Evolutionary conservation across 2,329 filamentous ascomycete species (phyloP).

Genomic region (Epichloe uncinata): DNA sequence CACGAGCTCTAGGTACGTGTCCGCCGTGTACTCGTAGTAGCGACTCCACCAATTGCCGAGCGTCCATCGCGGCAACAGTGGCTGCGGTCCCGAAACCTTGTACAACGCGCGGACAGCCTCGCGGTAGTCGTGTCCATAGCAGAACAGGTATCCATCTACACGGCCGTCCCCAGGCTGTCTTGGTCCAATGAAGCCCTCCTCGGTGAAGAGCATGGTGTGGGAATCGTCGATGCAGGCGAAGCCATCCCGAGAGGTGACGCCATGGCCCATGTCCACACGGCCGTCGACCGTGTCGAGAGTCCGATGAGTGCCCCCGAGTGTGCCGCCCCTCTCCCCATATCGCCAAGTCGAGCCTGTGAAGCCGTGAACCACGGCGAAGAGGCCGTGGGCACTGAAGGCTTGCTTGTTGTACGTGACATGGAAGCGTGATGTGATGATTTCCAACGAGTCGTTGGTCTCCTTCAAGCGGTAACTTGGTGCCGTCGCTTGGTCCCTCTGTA

Average conservation of each 20-base stretch:
- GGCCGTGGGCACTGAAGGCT: conserved; percentile 35
- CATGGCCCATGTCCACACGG: conserved; percentile 32
- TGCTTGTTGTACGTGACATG: conserved; percentile 46
- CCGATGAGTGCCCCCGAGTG: conserved; percentile 34
- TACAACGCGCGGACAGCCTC: conserved; percentile 41
- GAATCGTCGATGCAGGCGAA: conserved; percentile 41
- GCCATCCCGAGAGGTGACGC: conserved; percentile 36
- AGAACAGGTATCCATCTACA: conserved; percentile 46
- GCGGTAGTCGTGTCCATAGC: conserved; percentile 43
- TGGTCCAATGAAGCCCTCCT: conserved; percentile 36
- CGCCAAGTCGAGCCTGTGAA: conserved; percentile 30
- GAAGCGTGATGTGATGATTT: conserved; percentile 42
- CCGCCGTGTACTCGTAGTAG: conserved; percentile 43
- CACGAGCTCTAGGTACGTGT: conserved; percentile 44
- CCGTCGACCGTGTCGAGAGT: conserved; percentile 43
- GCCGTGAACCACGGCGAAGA: conserved; percentile 29
- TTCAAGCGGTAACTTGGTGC: conserved; percentile 31
- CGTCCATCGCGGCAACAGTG: conserved; percentile 41
- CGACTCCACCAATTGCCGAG: conserved; percentile 55
- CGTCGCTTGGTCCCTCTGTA: conserved; percentile 32
- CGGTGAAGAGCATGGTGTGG: conserved; percentile 42
- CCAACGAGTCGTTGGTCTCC: conserved; percentile 31
- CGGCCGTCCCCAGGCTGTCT: conserved; percentile 26
- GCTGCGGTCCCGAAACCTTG: conserved; percentile 40
- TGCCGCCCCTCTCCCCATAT: conserved; percentile 31